A percentile compares a stretch with the other conserved stretches of the same genome.
Conservation (phyloP, 2,329 filamentous ascomycete genomes). For the Chaetomium sp. region DNA sequence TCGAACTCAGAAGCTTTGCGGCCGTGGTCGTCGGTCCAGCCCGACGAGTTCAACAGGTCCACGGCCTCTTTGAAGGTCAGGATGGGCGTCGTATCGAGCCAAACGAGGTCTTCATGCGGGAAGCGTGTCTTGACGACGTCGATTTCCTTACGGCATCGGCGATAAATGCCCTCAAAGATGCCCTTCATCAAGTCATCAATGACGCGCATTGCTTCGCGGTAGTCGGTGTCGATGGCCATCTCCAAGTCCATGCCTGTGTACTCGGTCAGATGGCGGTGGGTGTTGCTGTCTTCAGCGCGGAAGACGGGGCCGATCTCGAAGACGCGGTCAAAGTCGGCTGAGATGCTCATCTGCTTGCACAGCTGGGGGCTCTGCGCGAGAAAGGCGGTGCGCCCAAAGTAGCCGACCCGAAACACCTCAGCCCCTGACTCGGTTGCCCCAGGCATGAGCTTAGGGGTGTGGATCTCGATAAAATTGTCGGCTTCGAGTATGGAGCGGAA, state of each 20-base stretch:
- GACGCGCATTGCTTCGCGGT: slow-evolving; percentile 80
- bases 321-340: slow-evolving; percentile 83
- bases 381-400: slow-evolving; percentile 86
- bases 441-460: slow-evolving; percentile 89
- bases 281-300: slow-evolving; percentile 93
- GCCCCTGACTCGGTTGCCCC: slow-evolving; percentile 89
- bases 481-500: slow-evolving; percentile 77
- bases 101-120: slow-evolving; percentile 83
- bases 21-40: slow-evolving; percentile 76
- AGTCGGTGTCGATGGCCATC: slow-evolving; percentile 87
- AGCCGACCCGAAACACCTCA: slow-evolving; percentile 88
- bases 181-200: slow-evolving; percentile 81
- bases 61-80: slow-evolving; percentile 80
- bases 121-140: slow-evolving; percentile 80
- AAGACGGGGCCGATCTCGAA: slow-evolving; percentile 92
- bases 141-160: slow-evolving; percentile 68
- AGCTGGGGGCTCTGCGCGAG: slow-evolving; percentile 89
- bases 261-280: slow-evolving; percentile 89
- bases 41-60: slow-evolving; percentile 75
- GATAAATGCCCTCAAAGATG: slow-evolving; percentile 73
- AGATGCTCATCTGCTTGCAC: slow-evolving; percentile 90
- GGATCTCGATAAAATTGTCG: slow-evolving; percentile 85
- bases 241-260: slow-evolving; percentile 92
- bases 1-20: slow-evolving; percentile 70
- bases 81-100: slow-evolving; percentile 81